Conservation (phyloP, 2,329 filamentous ascomycete genomes). For the Colletotrichum shisoi region DNA sequence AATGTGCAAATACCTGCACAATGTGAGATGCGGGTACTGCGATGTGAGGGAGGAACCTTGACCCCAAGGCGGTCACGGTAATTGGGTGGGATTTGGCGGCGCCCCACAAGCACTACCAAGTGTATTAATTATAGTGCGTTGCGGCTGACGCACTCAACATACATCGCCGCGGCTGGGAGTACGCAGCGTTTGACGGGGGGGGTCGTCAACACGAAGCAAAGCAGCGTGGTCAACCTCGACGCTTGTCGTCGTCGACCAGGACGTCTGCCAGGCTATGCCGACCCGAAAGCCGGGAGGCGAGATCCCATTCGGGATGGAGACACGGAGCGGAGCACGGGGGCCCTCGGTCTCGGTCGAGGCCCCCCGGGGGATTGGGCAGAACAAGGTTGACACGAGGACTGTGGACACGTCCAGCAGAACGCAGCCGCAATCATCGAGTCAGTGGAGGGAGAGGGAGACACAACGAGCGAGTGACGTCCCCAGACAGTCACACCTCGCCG, state of each 20-base stretch:
- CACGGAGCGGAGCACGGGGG: slow-evolving; percentile 8
- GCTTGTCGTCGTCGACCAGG: background rate
- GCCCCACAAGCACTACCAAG: slow-evolving; percentile 19
- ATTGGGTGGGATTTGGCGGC: background rate
- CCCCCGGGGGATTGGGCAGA: background rate
- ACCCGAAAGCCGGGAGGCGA: background rate
- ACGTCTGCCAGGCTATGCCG: background rate
- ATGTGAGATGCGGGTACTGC: slow-evolving; percentile 1
- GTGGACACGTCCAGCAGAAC: too few relatives aligned
- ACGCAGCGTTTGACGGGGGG: background rate
- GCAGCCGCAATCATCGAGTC: slow-evolving; percentile 5
- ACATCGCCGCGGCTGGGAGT: background rate
- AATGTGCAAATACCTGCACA: background rate
- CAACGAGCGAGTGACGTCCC: background rate
- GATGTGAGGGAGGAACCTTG: background rate
- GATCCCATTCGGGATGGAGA: slow-evolving; percentile 1
- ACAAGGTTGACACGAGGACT: background rate
- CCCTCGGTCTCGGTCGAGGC: background rate
- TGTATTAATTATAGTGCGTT: slow-evolving; percentile 12
- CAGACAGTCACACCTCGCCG: background rate
- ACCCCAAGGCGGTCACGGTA: background rate
- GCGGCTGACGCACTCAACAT: slow-evolving; percentile 23
- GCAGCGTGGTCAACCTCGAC: background rate
- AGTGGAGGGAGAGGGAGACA: background rate
- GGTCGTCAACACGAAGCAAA: background rate